Base-by-base conservation (phyloP, 176 grass and related monocot species). In the Eragrostis curvula region DNA sequence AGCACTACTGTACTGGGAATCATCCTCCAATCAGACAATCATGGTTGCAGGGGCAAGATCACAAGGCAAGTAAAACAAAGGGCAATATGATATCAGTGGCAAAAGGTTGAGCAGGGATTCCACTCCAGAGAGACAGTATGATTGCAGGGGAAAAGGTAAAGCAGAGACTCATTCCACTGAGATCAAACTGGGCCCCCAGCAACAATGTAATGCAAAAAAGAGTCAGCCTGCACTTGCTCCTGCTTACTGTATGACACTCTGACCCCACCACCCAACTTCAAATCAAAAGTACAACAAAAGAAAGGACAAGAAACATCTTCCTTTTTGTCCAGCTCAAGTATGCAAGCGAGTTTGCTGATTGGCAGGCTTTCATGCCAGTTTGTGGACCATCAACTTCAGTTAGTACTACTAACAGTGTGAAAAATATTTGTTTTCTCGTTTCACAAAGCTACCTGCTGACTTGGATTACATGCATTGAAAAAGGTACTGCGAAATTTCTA, bases 131-230 rank as follows among this genome's bases (percentile, higher is more conserved):
- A 27, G 64, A 25, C 75, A 79, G 12, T 41, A 79, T 85, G 83
- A 85, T 79, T 85, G 44, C 53, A 79, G 44, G 21, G 70, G 55
- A 63, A 79, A 85, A 83, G 69, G 53, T 43, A 14, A 71, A 23
- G 60, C 53, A 63, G 21, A n/a, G 17, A 64, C n/a, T 78, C 65
- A 52, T 18, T 78, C 65, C 74, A 71, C 53, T 1, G 10, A 78
- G 27, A 49, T 44, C 28, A 59, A 12, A 17, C 42, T 9, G 43
- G 73, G 73, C 0, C 27, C 70, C 59, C 42, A 70, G 18, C 29
- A 60, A 15, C 56, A 12, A 70, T 12, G 0, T 0, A 75, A 70
- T 82, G 71, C 64, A 28, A 62, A 70, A 60, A 50, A 86, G 25
- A 68, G 62, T 81, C 85, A 81, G 71, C 23, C 58, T 62, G 42